phyloP scores from a whole-genome alignment of 2,329 filamentous ascomycete species.

The Beauveria sp. region DNA sequence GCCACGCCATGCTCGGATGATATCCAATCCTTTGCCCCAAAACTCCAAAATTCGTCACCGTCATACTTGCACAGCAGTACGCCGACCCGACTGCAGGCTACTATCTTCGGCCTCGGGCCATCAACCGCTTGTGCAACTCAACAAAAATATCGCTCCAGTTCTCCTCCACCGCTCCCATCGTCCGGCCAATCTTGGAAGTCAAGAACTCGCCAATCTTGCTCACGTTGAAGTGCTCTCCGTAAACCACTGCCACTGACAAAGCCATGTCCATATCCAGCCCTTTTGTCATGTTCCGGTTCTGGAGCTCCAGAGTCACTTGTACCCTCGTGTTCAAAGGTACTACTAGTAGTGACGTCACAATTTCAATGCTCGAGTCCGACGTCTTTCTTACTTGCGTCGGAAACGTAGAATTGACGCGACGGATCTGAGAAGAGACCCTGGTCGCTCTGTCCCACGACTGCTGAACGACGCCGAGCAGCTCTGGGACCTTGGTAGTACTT shows the following conservation, averaged over 20 bases:
- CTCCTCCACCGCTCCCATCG: constrained; percentile 27
- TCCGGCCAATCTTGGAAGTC: constrained; percentile 40
- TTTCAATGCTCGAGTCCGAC: constrained; percentile 55
- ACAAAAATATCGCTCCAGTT: constrained; percentile 48
- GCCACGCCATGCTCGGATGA: background rate
- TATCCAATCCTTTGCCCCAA: background rate
- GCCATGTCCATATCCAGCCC: constrained; percentile 47
- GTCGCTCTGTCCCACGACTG: constrained; percentile 59
- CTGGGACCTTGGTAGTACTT: constrained; percentile 45
- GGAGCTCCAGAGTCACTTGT: constrained; percentile 51
- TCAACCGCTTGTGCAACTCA: constrained; percentile 47
- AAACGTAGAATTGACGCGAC: constrained; percentile 53
- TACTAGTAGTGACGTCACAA: constrained; percentile 57
- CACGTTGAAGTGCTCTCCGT: constrained; percentile 71
- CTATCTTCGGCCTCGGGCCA: constrained; percentile 47
- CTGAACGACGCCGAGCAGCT: constrained; percentile 53
- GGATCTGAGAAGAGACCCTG: constrained; percentile 51
- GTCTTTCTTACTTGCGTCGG: constrained; percentile 57
- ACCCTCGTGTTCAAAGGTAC: constrained; percentile 61
- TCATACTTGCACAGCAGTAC: background rate
- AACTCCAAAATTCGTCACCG: background rate
- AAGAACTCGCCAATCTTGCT: constrained; percentile 70
- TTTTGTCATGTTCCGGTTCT: constrained; percentile 34
- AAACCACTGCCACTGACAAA: constrained; percentile 56
- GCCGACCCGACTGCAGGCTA: background rate